These are phyloP conservation scores for Anaeromyces robustus DNA, from an alignment of 192 early-diverging fungal genomes.

Conservation along the genomic window DNA sequence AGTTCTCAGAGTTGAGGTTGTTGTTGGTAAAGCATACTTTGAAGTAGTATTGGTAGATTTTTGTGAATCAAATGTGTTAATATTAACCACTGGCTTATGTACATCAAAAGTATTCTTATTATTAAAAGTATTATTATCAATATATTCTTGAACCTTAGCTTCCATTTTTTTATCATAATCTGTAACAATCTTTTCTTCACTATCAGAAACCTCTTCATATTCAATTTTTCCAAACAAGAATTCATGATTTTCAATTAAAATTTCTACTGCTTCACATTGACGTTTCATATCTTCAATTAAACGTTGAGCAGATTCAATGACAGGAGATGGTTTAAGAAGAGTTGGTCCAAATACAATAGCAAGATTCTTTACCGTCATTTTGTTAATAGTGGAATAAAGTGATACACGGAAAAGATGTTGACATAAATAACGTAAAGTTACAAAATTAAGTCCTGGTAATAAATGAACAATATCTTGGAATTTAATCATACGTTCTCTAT, in stretches of 20 bases:
- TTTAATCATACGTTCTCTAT: constrained; percentile 29
- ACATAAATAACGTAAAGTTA: constrained; percentile 26
- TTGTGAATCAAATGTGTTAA: no score
- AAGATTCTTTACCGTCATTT: constrained; percentile 85
- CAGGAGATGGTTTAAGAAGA: constrained; percentile 12
- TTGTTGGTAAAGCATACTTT: neutral
- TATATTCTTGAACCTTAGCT: neutral
- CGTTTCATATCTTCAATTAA: neutral
- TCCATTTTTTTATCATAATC: neutral
- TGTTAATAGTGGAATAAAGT: constrained; percentile 28
- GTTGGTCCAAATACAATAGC: constrained; percentile 90
- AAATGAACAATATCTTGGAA: constrained; percentile 33
- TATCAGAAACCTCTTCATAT: neutral
- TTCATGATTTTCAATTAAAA: neutral
- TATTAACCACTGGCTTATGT: no score
- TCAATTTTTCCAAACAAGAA: neutral
- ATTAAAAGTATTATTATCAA: neutral
- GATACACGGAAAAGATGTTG: constrained; percentile 17
- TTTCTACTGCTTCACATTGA: neutral
- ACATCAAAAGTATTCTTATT: no score
- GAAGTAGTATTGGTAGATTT: no score
- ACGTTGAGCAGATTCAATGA: neutral
- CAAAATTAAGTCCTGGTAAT: constrained; percentile 22
- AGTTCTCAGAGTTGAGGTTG: neutral
- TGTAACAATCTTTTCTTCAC: neutral